Base-by-base conservation (phyloP, 2,329 filamentous ascomycete genomes). In the Colletotrichum liriopes region DNA sequence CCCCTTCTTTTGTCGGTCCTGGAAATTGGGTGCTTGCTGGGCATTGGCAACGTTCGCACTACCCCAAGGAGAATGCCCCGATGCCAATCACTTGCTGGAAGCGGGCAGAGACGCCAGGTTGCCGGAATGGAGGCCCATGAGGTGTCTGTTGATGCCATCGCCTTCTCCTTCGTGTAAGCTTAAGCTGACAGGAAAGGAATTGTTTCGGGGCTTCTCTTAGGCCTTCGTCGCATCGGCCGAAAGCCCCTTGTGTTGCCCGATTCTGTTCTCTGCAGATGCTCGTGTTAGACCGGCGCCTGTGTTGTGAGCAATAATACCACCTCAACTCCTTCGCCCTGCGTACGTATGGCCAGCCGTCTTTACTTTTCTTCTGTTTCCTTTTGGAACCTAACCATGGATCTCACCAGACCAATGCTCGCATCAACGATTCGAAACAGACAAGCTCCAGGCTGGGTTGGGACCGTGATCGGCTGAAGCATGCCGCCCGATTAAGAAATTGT, bases 281-380 rank as follows among this genome's bases (percentile, higher is more conserved):
- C 26, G 16, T 59, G 69, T 58, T 58, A 45, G 51, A 52, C 8
- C 37, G 51, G 43, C 43, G 70, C 32, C 47, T 54, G 54, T 43
- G 39, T 43, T 65, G 60, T 60, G 64, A 65, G 55, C 65, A 72
- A 70, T 61, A 64, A 55, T 70, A 55, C 54, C 65, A 65, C 70
- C 45, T 62, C 58, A 60, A 69, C 45, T 18, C 23, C 12, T 29
- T 51, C 65, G 65, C 70, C 65, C 70, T 72, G 66, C 65, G 54
- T 69, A 51, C 56, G 59, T 69, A 55, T 70, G 65, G 65, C 59
- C 35, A 60, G 26, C 52, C 60, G 60, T 62, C 5, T 8, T 65
- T 72, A 58, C 63, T 60, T 70, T 70, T 72, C 47, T 49, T 39
- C 51, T 20, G 23, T 70, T 72, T 68, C 58, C 65, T 70, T 72